Evolutionary conservation across 768 basidiomycete genomes (phyloP).

Genomic region (Suillus subalutaceus): DNA sequence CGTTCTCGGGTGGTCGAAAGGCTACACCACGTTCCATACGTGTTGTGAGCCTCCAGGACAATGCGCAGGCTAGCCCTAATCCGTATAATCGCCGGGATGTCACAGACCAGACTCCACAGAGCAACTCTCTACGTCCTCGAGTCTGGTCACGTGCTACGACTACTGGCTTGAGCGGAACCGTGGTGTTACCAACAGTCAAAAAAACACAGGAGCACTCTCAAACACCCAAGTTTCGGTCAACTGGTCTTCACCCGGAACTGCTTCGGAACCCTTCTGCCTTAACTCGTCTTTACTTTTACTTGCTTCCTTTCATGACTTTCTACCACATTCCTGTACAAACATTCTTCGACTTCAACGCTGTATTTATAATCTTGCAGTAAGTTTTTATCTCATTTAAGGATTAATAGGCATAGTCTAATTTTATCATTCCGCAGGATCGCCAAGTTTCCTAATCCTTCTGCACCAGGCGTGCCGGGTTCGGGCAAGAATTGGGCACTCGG

Average conservation of each 20-base stretch:
- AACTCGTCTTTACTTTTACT: constrained; percentile 64
- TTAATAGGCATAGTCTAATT: background rate
- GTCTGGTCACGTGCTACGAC: constrained; percentile 64
- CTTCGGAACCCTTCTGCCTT: constrained; percentile 59
- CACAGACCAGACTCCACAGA: constrained; percentile 52
- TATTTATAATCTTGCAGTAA: constrained; percentile 82
- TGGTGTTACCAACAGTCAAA: constrained; percentile 42
- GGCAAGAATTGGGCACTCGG: constrained; percentile 82
- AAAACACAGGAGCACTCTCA: constrained; percentile 39
- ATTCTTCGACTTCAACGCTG: constrained; percentile 88
- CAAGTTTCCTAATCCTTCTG: constrained; percentile 70
- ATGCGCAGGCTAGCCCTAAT: constrained; percentile 42
- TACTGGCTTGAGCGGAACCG: constrained; percentile 44
- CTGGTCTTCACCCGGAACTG: constrained; percentile 68
- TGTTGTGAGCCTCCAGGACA: constrained; percentile 71
- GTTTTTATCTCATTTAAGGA: constrained; percentile 37
- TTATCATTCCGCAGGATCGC: constrained; percentile 55
- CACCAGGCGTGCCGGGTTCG: constrained; percentile 69
- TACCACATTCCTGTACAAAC: constrained; percentile 76
- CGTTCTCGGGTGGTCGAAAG: constrained; percentile 59
- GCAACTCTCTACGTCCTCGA: constrained; percentile 44
- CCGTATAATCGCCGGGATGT: constrained; percentile 41
- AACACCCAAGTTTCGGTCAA: constrained; percentile 69
- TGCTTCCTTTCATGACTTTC: constrained; percentile 72
- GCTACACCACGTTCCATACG: constrained; percentile 82